Evolutionary conservation across 2,329 filamentous ascomycete genomes (phyloP).

Genomic region (Alternaria solani): DNA sequence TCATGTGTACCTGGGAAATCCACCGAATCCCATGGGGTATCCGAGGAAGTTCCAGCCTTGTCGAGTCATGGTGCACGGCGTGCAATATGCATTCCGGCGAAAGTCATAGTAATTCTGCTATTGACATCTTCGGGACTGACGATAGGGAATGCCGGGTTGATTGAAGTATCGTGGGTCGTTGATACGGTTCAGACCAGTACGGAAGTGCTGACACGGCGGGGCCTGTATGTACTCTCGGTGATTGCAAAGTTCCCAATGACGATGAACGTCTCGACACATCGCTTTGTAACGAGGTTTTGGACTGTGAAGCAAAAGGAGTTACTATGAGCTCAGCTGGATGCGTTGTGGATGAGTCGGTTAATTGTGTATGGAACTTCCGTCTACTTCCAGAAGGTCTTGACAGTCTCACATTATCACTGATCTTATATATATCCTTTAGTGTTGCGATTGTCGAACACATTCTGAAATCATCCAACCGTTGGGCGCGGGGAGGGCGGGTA

Average conservation of each 20-base stretch:
- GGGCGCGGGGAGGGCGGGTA: neutral
- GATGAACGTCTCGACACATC: conserved; percentile 15
- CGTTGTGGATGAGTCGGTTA: neutral
- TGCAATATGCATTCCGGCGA: conserved; percentile 5
- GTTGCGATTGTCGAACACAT: neutral
- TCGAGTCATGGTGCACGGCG: conserved; percentile 1
- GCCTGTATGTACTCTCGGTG: conserved; percentile 14
- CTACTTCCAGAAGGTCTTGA: neutral
- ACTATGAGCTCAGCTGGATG: neutral
- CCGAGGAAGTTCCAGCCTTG: conserved; percentile 16
- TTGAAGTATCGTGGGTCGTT: conserved; percentile 11
- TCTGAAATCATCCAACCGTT: neutral
- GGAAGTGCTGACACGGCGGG: conserved; percentile 3
- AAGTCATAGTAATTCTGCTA: neutral
- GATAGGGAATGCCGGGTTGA: conserved; percentile 12
- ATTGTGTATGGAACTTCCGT: neutral
- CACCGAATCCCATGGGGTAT: neutral
- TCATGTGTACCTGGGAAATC: conserved; percentile 4
- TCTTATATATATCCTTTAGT: neutral
- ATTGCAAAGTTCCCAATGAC: conserved; percentile 9
- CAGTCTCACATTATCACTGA: neutral
- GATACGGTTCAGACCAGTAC: conserved; percentile 7
- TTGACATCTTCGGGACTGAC: conserved; percentile 2
- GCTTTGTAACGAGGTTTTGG: too few relatives aligned
- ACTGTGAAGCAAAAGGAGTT: neutral